Base-by-base conservation (phyloP, 352 stramenopile genomes). In the Hyaloperonospora brassicae region DNA sequence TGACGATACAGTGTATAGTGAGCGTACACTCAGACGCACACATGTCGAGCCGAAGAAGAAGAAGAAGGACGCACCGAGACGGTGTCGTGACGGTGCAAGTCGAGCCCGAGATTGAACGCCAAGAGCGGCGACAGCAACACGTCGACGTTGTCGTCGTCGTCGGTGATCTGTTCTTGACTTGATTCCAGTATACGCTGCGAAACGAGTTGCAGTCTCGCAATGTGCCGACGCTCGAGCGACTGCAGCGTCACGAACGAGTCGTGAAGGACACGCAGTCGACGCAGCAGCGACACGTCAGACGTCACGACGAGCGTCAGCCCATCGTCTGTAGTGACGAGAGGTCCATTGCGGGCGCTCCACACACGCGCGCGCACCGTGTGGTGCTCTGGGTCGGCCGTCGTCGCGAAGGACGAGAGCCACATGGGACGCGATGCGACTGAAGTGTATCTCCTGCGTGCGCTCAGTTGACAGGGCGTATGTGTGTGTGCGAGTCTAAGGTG, bases 21-120 rank as follows among this genome's bases (percentile, higher is more conserved):
- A 44, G n/a, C 2, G 39, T 22, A 44, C 23, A 25, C n/a, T 11
- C 4, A 42, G 5, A 1, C 2, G 10, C 11, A 23, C 2, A 25
- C 9, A 44, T 2, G 39, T 44, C 9, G 22, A 2, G 17, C 17
- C 17, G 22, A 44, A 22, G 14, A 21, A 23, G 10, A 21, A 23
- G 10, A 25, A 22, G 5, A 25, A 41, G 17, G n/a, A 52, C 59
- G 36, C 47, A 87, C 76, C 39, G 52, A 52, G 21, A 72, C 56
- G 1, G 40, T 57, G 9, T 71, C 67, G 7, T 39, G 64, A 50
- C 5, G 72, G 56, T 39, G 79, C 31, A 86, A 57, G 10, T 61
- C 50, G 43, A 91, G 71, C 0, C 75, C 76, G 42, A 91, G 68
- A 36, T 91, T 91, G 61, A 88, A 89, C 14, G 81, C 81, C 34